phyloP scores from a whole-genome alignment of 2,329 filamentous ascomycete species.

The Pseudocercospora musae region DNA sequence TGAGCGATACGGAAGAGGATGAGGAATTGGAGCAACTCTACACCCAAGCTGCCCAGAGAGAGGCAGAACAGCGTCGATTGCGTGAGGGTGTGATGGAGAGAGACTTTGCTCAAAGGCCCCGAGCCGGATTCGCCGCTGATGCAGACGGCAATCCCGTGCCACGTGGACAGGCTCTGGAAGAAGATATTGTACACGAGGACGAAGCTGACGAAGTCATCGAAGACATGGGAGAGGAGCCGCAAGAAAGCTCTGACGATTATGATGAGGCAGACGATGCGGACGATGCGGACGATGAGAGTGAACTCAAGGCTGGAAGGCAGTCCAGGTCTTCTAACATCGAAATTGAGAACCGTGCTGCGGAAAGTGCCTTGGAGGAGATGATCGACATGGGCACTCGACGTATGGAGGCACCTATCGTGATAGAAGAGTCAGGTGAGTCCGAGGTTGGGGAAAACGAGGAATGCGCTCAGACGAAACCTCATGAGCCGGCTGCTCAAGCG shows the following conservation, averaged over 20 bases:
- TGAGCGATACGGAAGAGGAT: conserved; percentile 24
- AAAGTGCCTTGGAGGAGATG: not conserved
- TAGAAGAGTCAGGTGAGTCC: not conserved
- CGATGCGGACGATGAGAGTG: conserved; percentile 7
- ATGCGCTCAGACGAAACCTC: not conserved
- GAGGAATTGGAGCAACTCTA: conserved; percentile 18
- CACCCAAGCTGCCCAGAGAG: conserved; percentile 4
- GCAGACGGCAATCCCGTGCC: not conserved
- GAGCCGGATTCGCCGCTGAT: not conserved
- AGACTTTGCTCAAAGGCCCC: conserved; percentile 6
- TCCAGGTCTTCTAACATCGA: not conserved
- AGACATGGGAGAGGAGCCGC: conserved; percentile 20
- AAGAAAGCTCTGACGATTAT: conserved; percentile 10
- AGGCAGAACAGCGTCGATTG: conserved; percentile 6
- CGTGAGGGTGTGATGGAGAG: conserved; percentile 12
- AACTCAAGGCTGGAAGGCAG: not conserved
- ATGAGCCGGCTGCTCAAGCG: not conserved
- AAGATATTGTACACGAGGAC: conserved; percentile 16
- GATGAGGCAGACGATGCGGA: conserved; percentile 9
- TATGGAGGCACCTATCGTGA: not conserved
- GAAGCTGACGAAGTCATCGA: conserved; percentile 23
- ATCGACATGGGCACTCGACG: not conserved
- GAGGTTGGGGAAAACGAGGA: not conserved
- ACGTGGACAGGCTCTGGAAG: not conserved
- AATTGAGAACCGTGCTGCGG: not conserved